These are phyloP conservation scores for Penicillium sp. DNA, from an alignment of 2,329 filamentous ascomycete genomes.

Conservation along the genomic window DNA sequence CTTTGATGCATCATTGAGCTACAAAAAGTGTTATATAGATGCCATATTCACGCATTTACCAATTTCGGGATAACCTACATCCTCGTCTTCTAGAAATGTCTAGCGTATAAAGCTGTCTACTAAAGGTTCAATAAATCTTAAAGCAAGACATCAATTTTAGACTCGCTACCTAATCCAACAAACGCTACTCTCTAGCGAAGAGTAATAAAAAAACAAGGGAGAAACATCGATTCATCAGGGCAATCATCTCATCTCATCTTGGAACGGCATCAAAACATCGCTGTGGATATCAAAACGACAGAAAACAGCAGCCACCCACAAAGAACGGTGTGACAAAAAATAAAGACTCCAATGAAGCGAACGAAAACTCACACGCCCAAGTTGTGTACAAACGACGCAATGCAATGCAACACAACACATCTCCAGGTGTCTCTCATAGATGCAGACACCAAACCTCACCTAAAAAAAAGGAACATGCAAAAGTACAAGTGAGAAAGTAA, in stretches of 20 bases:
- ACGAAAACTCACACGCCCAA: not conserved
- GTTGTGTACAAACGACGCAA: not conserved
- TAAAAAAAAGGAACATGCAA: constrained; percentile 4
- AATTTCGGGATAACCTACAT: not conserved
- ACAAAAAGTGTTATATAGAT: constrained; percentile 4
- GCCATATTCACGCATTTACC: not conserved
- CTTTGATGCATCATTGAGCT: constrained; percentile 1
- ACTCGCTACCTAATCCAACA: constrained; percentile 1
- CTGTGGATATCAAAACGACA: constrained; percentile 12
- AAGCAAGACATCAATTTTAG: not conserved
- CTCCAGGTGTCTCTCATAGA: not conserved
- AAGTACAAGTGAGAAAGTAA: constrained; percentile 10
- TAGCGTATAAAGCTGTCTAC: too few relatives aligned
- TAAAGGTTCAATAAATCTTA: not conserved
- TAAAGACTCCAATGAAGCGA: not conserved
- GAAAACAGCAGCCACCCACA: constrained; percentile 3
- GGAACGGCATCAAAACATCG: constrained; percentile 2
- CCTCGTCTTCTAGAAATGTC: not conserved
- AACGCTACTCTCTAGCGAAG: not conserved
- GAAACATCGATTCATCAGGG: not conserved
- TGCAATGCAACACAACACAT: not conserved
- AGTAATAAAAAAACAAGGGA: not conserved
- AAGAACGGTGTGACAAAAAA: not conserved
- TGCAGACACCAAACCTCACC: constrained; percentile 7
- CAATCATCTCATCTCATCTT: constrained; percentile 2